A percentile compares a stretch with the other conserved stretches of the same genome.
phyloP scores from a whole-genome alignment of 371 early-diverging fungal species.

The Circinella minor region DNA sequence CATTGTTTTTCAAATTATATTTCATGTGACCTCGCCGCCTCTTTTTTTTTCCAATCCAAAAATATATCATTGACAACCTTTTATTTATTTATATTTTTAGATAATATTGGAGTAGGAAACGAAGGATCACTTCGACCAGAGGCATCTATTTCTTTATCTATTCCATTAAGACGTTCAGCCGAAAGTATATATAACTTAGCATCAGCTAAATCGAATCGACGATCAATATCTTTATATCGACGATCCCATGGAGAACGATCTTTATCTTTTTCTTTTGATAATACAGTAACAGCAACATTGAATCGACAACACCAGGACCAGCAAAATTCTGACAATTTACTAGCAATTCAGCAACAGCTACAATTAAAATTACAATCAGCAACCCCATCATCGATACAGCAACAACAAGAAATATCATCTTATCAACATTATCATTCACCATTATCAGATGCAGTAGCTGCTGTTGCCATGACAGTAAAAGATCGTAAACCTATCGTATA shows the following conservation, averaged over 20 bases:
- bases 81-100: not conserved
- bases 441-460: not conserved
- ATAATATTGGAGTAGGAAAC: no score
- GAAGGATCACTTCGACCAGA: constrained; percentile 19
- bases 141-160: constrained; percentile 19
- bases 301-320: not conserved
- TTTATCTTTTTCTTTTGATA: constrained; percentile 22
- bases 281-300: not conserved
- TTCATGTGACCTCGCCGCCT: no score
- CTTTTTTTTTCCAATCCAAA: no score
- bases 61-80: no score
- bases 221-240: constrained; percentile 1
- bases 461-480: constrained; percentile 1
- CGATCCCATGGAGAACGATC: constrained; percentile 20
- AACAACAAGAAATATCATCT: not conserved
- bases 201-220: not conserved
- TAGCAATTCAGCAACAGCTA: not conserved
- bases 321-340: not conserved
- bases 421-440: not conserved
- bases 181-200: constrained; percentile 20
- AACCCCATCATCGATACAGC: not conserved
- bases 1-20: no score
- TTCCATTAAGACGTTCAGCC: constrained; percentile 25
- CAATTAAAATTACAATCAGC: no score
- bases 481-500: constrained; percentile 37